A percentile compares a stretch with the other conserved stretches of the same genome.
Evolutionary conservation across 768 basidiomycete genomes (phyloP).

Genomic region (Trametes cingulata): DNA sequence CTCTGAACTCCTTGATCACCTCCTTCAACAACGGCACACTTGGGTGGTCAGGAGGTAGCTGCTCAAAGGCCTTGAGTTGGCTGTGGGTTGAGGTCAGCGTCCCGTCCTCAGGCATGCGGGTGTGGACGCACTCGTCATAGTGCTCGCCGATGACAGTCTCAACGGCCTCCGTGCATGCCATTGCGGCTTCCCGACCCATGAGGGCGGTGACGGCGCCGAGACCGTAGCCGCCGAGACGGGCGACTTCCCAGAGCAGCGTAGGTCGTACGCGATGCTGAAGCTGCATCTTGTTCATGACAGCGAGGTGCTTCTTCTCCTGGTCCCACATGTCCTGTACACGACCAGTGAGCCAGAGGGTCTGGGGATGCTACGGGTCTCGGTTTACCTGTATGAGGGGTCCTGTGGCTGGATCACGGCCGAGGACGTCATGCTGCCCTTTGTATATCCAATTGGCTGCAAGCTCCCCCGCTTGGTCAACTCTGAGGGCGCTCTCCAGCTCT

Average conservation of each 20-base stretch:
- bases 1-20: slow-evolving; percentile 81
- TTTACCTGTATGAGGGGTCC: slow-evolving; percentile 75
- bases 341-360: background rate
- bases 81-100: slow-evolving; percentile 41
- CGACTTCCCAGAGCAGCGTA: slow-evolving; percentile 79
- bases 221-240: slow-evolving; percentile 85
- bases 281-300: slow-evolving; percentile 83
- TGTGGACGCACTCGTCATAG: slow-evolving; percentile 86
- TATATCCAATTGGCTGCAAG: slow-evolving; percentile 97
- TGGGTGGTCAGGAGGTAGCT: slow-evolving; percentile 65
- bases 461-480: slow-evolving; percentile 96
- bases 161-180: slow-evolving; percentile 98
- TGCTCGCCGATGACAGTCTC: slow-evolving; percentile 98
- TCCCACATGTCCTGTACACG: slow-evolving; percentile 91
- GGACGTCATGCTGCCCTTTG: slow-evolving; percentile 77
- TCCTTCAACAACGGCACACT: slow-evolving; percentile 74
- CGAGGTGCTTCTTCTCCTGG: slow-evolving; percentile 89
- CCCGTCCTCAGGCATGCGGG: background rate
- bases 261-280: slow-evolving; percentile 83
- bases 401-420: slow-evolving; percentile 56
- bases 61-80: slow-evolving; percentile 76
- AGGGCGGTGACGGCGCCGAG: slow-evolving; percentile 84
- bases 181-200: slow-evolving; percentile 90
- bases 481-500: slow-evolving; percentile 64
- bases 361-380: background rate